phyloP scores from a whole-genome alignment of 2,329 filamentous ascomycete genomes.

The Pestalotiopsis sp. region DNA sequence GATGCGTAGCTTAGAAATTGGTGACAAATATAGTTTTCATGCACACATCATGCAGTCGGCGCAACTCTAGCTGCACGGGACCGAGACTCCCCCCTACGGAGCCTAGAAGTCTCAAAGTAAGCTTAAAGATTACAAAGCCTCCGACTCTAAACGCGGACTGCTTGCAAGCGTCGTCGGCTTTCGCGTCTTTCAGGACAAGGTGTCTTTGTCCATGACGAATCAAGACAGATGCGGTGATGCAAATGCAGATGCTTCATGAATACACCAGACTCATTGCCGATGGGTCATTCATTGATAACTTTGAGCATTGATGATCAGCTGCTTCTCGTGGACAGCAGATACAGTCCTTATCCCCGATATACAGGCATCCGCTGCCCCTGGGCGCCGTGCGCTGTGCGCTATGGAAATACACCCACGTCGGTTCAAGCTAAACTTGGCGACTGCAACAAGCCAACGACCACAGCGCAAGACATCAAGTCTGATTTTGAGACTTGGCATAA shows the following conservation, averaged over 20 bases:
- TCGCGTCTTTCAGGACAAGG: not conserved
- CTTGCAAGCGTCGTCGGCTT: not conserved
- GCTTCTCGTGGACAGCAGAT: too few species aligned
- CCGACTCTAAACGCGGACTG: not conserved
- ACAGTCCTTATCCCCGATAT: too few species aligned
- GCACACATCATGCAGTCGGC: not conserved
- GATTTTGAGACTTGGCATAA: not conserved
- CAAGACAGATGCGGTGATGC: not conserved
- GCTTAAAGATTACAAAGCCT: not conserved
- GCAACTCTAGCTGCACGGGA: not conserved
- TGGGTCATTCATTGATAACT: too few species aligned
- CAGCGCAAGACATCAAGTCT: not conserved
- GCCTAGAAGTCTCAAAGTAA: not conserved
- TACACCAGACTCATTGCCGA: too few species aligned
- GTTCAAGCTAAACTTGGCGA: too few species aligned
- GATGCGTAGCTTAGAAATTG: not conserved
- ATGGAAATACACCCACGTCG: too few species aligned
- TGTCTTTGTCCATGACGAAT: not conserved
- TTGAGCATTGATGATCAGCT: too few species aligned
- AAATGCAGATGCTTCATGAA: not conserved
- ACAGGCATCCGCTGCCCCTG: too few species aligned
- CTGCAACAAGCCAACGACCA: not conserved
- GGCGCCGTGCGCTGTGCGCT: too few species aligned
- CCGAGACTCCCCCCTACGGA: not conserved
- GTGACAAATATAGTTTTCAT: not conserved